Percentiles rank a stretch among this genome's conserved stretches.
These are phyloP conservation scores for Monascus purpureus DNA, from an alignment of 495 filamentous ascomycete genomes.

Conservation along the genomic window DNA sequence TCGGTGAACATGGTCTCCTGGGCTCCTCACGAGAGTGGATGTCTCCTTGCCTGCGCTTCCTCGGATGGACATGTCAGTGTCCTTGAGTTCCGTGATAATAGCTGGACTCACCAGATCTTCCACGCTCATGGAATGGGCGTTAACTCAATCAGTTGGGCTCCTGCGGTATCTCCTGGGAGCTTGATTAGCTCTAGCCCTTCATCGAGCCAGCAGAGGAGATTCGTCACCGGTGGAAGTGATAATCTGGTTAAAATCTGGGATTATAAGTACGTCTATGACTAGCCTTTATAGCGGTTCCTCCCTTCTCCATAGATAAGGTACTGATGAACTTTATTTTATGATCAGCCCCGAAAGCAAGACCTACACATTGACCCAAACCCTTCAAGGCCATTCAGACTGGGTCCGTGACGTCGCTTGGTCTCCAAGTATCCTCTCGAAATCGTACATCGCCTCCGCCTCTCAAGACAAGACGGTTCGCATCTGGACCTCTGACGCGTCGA, in stretches of 20 bases:
- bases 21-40: constrained; percentile 93
- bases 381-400: constrained; percentile 84
- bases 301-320: not conserved
- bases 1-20: constrained; percentile 92
- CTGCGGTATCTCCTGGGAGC: constrained; percentile 62
- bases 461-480: constrained; percentile 96
- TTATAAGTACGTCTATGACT: constrained; percentile 31
- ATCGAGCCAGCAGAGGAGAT: constrained; percentile 50
- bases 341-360: constrained; percentile 35
- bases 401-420: constrained; percentile 96
- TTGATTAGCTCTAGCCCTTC: constrained; percentile 57
- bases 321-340: not conserved
- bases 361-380: constrained; percentile 42
- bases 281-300: not conserved
- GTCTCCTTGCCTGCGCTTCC: constrained; percentile 85
- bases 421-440: constrained; percentile 82
- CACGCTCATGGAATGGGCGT: constrained; percentile 84
- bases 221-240: constrained; percentile 90
- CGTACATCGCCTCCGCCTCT: constrained; percentile 86
- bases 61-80: constrained; percentile 87
- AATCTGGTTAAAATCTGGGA: constrained; percentile 88
- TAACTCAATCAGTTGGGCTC: constrained; percentile 93
- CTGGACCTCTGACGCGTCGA: constrained; percentile 67
- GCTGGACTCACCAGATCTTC: constrained; percentile 73
- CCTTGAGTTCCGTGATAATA: constrained; percentile 90